Evolutionary conservation across 129 eudicot genomes (phyloP).

Genomic region (Escallonia rubra): DNA sequence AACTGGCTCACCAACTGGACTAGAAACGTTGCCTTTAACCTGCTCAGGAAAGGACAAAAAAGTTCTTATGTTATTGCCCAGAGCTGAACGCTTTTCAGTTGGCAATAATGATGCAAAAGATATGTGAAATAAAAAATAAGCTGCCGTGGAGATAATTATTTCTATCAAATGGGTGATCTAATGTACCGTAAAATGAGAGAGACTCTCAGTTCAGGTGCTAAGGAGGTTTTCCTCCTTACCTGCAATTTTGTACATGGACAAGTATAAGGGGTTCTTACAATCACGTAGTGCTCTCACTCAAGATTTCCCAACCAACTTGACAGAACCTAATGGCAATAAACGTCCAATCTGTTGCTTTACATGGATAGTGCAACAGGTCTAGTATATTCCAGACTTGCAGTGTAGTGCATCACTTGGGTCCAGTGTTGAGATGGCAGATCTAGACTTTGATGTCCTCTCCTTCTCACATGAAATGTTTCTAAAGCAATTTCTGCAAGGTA

Average conservation of each 20-base stretch:
- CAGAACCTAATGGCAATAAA: conserved; percentile 1
- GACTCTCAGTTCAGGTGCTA: conserved; percentile 52
- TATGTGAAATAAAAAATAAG: background rate
- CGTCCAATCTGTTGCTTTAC: background rate
- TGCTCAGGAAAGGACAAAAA: conserved; percentile 16
- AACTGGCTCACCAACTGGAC: conserved; percentile 56
- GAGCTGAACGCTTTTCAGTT: background rate
- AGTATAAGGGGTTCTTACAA: conserved; percentile 21
- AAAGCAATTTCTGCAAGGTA: background rate
- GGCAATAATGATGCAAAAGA: background rate
- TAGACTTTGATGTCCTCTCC: background rate
- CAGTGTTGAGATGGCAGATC: background rate
- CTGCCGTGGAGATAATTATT: background rate
- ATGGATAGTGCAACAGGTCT: no score
- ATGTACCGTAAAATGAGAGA: conserved; percentile 57
- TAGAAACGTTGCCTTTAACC: conserved; percentile 58
- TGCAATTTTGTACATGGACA: conserved; percentile 47
- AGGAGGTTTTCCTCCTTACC: conserved; percentile 55
- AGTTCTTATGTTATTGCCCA: background rate
- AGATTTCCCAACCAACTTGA: conserved; percentile 17
- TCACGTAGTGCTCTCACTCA: conserved; percentile 9
- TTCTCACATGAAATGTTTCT: background rate
- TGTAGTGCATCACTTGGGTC: background rate
- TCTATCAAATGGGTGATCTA: conserved; percentile 19
- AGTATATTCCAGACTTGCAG: background rate